phyloP scores from a whole-genome alignment of 2,329 filamentous ascomycete species.

The Colletotrichum godetiae region DNA sequence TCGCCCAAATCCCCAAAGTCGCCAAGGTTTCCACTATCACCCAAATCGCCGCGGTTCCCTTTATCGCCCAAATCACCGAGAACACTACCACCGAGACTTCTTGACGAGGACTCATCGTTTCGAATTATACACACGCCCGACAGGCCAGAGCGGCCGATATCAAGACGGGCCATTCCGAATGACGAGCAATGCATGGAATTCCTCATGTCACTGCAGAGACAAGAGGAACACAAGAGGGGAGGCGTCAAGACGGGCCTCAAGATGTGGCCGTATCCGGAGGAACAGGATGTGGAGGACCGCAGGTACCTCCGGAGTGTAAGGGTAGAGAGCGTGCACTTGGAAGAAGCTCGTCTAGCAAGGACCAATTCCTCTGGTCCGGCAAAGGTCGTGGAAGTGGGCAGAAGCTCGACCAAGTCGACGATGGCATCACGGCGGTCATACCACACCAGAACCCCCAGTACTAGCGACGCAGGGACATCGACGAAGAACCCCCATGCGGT shows the following conservation, averaged over 20 bases:
- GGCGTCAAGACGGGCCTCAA: constrained; percentile 12
- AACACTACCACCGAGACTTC: neutral
- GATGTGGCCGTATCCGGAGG: constrained; percentile 28
- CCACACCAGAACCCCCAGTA: neutral
- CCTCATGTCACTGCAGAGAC: constrained; percentile 31
- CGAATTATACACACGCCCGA: constrained; percentile 34
- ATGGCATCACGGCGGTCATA: constrained; percentile 6
- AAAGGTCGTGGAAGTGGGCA: constrained; percentile 30
- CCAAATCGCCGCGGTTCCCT: neutral
- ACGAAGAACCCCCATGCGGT: neutral
- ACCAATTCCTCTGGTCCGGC: constrained; percentile 27
- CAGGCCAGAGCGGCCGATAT: constrained; percentile 29
- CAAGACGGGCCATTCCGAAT: constrained; percentile 32
- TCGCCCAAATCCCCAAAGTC: constrained; percentile 15
- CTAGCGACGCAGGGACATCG: constrained; percentile 5
- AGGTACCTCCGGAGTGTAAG: constrained; percentile 20
- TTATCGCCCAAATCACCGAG: neutral
- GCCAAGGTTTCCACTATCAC: neutral
- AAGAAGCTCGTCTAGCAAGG: constrained; percentile 30
- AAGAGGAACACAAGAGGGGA: constrained; percentile 27
- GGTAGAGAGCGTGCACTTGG: constrained; percentile 29
- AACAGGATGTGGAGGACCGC: constrained; percentile 12
- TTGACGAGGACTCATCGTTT: constrained; percentile 17
- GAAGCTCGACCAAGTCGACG: constrained; percentile 29
- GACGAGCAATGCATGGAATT: constrained; percentile 37